phyloP scores from a whole-genome alignment of 805 yeast species.

The Middelhovenomyces tepae region DNA sequence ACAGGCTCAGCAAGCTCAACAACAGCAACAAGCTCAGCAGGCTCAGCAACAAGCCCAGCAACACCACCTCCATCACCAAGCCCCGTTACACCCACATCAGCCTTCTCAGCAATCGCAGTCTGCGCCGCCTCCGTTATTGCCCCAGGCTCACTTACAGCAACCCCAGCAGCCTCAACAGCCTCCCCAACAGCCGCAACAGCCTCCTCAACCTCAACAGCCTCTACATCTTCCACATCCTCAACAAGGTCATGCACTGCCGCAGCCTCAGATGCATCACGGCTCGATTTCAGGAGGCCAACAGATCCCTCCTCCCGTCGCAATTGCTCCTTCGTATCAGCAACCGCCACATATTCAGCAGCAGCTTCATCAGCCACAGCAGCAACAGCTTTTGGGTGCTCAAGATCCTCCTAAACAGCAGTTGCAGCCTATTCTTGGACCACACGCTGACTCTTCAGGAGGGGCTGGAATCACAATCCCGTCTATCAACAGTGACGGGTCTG shows the following conservation, averaged over 20 bases:
- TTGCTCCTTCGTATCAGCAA: no score
- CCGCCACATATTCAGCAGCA: not conserved
- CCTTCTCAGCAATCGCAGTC: slow-evolving; percentile 19
- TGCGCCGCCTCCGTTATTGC: slow-evolving; percentile 14
- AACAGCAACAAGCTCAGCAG: slow-evolving; percentile 10
- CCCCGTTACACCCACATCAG: slow-evolving; percentile 25
- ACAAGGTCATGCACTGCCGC: slow-evolving; percentile 6
- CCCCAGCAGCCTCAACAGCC: slow-evolving; percentile 9
- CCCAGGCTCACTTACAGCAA: slow-evolving; percentile 11
- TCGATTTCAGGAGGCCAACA: no score
- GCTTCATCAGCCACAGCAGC: not conserved
- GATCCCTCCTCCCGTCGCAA: no score
- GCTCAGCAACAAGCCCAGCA: slow-evolving; percentile 17
- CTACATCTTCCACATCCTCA: slow-evolving; percentile 8
- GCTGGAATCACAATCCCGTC: no score
- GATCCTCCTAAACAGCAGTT: not conserved
- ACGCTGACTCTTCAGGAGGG: no score
- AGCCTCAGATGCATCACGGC: slow-evolving; percentile 6
- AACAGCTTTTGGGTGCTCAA: not conserved
- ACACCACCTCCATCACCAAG: slow-evolving; percentile 19
- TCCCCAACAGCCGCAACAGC: slow-evolving; percentile 8
- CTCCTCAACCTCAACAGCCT: slow-evolving; percentile 7
- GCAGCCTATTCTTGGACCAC: no score
- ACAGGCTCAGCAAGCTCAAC: slow-evolving; percentile 9
- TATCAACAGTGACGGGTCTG: no score